Evolutionary conservation across 2,329 filamentous ascomycete genomes (phyloP).

Genomic region (Immersiporthe knoxdaviesiana): DNA sequence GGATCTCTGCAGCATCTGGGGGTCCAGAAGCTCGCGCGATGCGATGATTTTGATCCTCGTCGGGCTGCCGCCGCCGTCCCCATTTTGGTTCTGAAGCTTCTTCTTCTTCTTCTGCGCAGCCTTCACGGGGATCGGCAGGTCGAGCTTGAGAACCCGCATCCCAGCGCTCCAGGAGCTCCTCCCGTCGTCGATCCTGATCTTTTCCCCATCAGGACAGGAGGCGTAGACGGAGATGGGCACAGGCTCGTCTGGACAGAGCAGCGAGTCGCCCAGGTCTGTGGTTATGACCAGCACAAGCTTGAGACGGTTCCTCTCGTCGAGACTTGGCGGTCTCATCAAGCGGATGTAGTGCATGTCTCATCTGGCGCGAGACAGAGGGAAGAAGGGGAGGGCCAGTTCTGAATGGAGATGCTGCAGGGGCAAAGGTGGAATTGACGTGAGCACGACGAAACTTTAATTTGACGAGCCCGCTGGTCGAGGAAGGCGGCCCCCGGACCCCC

Average conservation of each 20-base stretch:
- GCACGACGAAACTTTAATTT: background rate
- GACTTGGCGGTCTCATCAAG: slow-evolving; percentile 52
- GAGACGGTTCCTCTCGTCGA: slow-evolving; percentile 39
- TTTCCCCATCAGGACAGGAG: background rate
- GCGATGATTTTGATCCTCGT: slow-evolving; percentile 36
- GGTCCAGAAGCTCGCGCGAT: slow-evolving; percentile 13
- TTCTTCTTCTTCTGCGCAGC: background rate
- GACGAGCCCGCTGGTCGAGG: background rate
- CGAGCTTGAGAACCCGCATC: slow-evolving; percentile 43
- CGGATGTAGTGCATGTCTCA: slow-evolving; percentile 62
- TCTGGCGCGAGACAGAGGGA: background rate
- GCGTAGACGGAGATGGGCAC: slow-evolving; percentile 44
- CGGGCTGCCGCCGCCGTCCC: slow-evolving; percentile 19
- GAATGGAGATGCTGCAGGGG: background rate
- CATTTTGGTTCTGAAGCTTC: background rate
- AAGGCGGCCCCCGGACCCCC: background rate
- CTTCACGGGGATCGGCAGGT: slow-evolving; percentile 35
- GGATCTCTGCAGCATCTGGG: slow-evolving; percentile 34
- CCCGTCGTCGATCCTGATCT: slow-evolving; percentile 1
- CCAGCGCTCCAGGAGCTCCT: slow-evolving; percentile 37
- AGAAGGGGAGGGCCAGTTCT: background rate
- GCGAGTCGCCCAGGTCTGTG: slow-evolving; percentile 61
- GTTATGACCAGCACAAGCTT: slow-evolving; percentile 58
- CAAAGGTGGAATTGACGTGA: background rate
- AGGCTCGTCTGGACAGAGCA: slow-evolving; percentile 50